phyloP scores from a whole-genome alignment of 1,139 yeast species.

The Geotrichum klebahnii region DNA sequence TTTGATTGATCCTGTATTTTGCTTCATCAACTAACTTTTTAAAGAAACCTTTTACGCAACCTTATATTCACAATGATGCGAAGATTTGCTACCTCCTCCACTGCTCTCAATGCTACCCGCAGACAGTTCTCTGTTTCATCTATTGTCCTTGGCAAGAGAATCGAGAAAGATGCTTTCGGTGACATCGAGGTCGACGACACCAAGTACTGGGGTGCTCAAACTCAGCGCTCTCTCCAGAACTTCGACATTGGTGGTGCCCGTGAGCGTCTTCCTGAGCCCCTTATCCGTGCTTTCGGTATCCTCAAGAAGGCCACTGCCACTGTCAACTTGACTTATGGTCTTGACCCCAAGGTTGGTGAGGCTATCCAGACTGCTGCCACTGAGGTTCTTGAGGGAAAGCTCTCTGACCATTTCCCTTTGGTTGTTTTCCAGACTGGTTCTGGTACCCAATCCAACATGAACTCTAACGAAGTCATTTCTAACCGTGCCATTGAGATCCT shows the following conservation, averaged over 20 bases:
- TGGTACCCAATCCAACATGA: slow-evolving; percentile 98
- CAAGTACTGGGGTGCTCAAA: slow-evolving; percentile 97
- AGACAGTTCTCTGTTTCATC: not conserved
- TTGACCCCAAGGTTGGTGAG: slow-evolving; percentile 75
- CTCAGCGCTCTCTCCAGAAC: slow-evolving; percentile 81
- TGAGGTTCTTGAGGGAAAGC: slow-evolving; percentile 88
- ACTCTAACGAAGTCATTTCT: slow-evolving; percentile 96
- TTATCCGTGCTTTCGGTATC: slow-evolving; percentile 86
- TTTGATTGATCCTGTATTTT: not conserved
- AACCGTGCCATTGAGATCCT: slow-evolving; percentile 94
- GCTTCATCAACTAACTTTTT: not conserved
- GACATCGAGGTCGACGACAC: slow-evolving; percentile 83
- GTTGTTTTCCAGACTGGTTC: slow-evolving; percentile 98
- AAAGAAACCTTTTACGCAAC: not conserved
- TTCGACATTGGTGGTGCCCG: slow-evolving; percentile 92
- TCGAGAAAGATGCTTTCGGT: slow-evolving; percentile 94
- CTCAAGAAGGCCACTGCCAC: slow-evolving; percentile 93
- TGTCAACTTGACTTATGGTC: slow-evolving; percentile 79
- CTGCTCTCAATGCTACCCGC: not conserved
- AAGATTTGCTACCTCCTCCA: not conserved
- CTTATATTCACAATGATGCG: slow-evolving; percentile 10
- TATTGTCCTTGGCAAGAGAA: slow-evolving; percentile 44
- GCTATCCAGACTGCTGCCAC: slow-evolving; percentile 93
- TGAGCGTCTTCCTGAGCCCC: slow-evolving; percentile 87
- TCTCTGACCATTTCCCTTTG: slow-evolving; percentile 91